phyloP scores from a whole-genome alignment of 495 filamentous ascomycete genomes.

The Lasiosphaeris hirsuta region DNA sequence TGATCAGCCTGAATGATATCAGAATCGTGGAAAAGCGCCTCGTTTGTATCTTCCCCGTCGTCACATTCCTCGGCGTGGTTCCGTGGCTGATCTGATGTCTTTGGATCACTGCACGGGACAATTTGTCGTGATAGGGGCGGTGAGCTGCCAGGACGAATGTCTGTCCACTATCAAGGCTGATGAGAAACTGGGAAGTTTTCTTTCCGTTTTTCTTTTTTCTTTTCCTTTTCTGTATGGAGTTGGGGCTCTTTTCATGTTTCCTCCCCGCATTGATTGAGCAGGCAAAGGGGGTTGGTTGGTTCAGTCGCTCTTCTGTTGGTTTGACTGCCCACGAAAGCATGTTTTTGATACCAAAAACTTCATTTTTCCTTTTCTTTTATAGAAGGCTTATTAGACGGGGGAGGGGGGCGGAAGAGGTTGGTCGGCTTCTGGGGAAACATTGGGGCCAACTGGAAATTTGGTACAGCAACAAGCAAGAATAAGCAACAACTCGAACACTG shows the following conservation, averaged over 20 bases:
- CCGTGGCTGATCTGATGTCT: neutral
- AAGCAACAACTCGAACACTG: neutral
- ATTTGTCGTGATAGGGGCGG: neutral
- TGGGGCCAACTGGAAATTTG: neutral
- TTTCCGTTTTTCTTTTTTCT: neutral
- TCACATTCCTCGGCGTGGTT: neutral
- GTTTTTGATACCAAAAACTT: conserved; percentile 11
- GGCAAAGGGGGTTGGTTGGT: neutral
- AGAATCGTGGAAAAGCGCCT: neutral
- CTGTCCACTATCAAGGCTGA: too few species aligned
- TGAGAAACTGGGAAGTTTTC: too few species aligned
- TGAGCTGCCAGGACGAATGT: too few species aligned
- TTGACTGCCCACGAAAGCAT: conserved; percentile 4
- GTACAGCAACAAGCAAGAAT: neutral
- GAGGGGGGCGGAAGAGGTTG: neutral
- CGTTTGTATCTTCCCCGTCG: neutral
- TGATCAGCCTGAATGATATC: conserved; percentile 21
- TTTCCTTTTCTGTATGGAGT: neutral
- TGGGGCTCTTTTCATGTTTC: neutral
- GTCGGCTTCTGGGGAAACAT: neutral
- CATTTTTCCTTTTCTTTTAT: conserved; percentile 5
- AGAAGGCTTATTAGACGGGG: conserved; percentile 2
- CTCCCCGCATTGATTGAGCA: neutral
- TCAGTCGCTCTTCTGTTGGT: neutral
- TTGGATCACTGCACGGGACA: too few species aligned